Percentiles rank a stretch among this genome's conserved stretches.
These are phyloP conservation scores for Trichomonas tenax DNA, from an alignment of 208 protist species.

Conservation along the genomic window DNA sequence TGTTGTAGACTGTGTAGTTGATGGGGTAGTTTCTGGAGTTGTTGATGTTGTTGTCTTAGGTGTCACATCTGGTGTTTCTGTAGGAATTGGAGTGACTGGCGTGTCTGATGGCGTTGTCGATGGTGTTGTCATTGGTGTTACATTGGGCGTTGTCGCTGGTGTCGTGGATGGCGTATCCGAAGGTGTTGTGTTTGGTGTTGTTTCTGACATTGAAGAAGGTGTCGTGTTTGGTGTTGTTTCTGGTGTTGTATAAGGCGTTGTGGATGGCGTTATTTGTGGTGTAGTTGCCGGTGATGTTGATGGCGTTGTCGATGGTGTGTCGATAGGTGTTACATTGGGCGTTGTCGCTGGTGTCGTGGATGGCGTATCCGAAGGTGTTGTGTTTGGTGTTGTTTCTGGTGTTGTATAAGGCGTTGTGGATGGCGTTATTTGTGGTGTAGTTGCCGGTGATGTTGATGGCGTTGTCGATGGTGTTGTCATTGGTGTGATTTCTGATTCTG, in stretches of 20 bases:
- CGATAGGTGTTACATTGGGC: not conserved
- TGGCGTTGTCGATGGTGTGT: not conserved
- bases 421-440: too few relatives aligned
- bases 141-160: not conserved
- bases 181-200: not conserved
- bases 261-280: too few relatives aligned
- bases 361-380: not conserved
- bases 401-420: too few relatives aligned
- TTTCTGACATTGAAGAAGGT: not conserved
- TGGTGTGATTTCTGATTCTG: too few relatives aligned
- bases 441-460: too few relatives aligned
- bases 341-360: not conserved
- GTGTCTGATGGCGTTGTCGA: not conserved
- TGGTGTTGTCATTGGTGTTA: not conserved
- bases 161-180: not conserved
- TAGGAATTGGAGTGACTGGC: not conserved
- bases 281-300: too few relatives aligned
- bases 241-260: too few relatives aligned
- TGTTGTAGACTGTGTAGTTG: not conserved
- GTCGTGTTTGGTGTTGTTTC: not conserved
- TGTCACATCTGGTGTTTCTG: not conserved
- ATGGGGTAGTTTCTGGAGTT: not conserved
- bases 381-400: too few relatives aligned
- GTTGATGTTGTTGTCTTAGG: not conserved
- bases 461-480: too few relatives aligned